Base-by-base conservation (phyloP, 208 protist genomes). In the Acanthamoeba rhysodes region DNA sequence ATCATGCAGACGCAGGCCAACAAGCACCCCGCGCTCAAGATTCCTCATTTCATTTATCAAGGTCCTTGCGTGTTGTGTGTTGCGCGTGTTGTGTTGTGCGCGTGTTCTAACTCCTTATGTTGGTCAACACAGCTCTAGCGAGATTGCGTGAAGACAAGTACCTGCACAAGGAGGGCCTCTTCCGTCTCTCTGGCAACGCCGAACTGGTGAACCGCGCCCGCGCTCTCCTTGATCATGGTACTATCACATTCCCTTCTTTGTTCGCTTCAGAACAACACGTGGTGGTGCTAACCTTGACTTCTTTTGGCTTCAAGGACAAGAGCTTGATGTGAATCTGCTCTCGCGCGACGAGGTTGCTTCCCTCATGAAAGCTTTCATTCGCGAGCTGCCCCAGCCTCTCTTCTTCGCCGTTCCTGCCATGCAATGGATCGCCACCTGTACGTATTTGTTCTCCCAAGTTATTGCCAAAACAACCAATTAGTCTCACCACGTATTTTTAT, bases 101-200 rank as follows among this genome's bases (percentile, higher is more conserved):
- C 45, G 4, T 48, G 45, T 48, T 48, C 45, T 48, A 48, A 48
- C 45, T 2, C 45, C 68, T 7, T 7, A 6, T 45, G 41, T 14
- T 41, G 10, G 2, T 76, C 34, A 22, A 45, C 9, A 76, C 68
- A 64, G 57, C 57, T 22, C 57, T 76, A 2, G 68, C 68, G 34
- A 0, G 68, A 20, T n/a, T 76, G 10, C 68, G 68, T 4, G 68
- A 76, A 29, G 68, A 76, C 68, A 76, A 76, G 68, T 8, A 76
- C 68, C 68, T 76, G 34, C 68, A 76, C 68, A 76, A 76, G 34
- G 68, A 76, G 34, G 68, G 68, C 27, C 68, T 76, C 14, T 76
- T 76, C 68, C 68, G 68, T 14, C 68, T 76, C 29, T 76, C 68
- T 2, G 68, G 68, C 68, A 76, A 76, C 34, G 68, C 68, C 68